These are phyloP conservation scores for Lepraria neglecta DNA, from an alignment of 495 filamentous ascomycete species.

Conservation along the genomic window DNA sequence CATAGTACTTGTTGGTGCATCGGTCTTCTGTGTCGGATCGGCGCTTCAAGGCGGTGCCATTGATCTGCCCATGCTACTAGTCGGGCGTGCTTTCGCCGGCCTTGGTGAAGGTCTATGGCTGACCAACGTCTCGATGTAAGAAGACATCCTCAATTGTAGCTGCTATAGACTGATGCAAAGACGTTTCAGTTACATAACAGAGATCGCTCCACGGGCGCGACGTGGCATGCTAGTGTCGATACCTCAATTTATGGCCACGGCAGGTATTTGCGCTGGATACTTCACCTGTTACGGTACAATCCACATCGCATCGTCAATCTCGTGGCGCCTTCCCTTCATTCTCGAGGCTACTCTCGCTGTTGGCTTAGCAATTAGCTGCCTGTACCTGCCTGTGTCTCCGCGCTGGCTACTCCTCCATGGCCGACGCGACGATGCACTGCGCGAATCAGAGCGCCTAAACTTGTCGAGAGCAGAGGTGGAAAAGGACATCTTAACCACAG, in stretches of 20 bases:
- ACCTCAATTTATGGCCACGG: slow-evolving; percentile 49
- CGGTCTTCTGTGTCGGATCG: slow-evolving; percentile 52
- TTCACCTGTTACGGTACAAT: slow-evolving; percentile 58
- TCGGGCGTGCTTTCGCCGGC: slow-evolving; percentile 49
- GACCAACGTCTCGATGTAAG: slow-evolving; percentile 47
- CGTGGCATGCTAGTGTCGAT: slow-evolving; percentile 50
- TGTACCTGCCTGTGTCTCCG: slow-evolving; percentile 43
- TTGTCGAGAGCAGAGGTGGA: slow-evolving; percentile 46
- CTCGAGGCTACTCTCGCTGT: slow-evolving; percentile 35
- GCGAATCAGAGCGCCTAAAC: slow-evolving; percentile 42
- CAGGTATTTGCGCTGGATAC: slow-evolving; percentile 50
- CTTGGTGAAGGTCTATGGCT: slow-evolving; percentile 56
- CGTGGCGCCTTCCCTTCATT: slow-evolving; percentile 49
- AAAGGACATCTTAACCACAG: slow-evolving; percentile 30
- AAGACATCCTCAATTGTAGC: not conserved
- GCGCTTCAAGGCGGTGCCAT: slow-evolving; percentile 44
- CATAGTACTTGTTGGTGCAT: slow-evolving; percentile 47
- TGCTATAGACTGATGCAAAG: slow-evolving; percentile 1
- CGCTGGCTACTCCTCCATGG: slow-evolving; percentile 45
- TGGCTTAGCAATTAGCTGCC: slow-evolving; percentile 35
- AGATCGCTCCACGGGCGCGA: slow-evolving; percentile 50
- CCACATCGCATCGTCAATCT: slow-evolving; percentile 44
- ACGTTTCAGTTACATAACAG: slow-evolving; percentile 46
- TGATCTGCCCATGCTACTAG: slow-evolving; percentile 48
- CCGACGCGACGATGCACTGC: slow-evolving; percentile 33